A percentile compares a stretch with the other conserved stretches of the same genome.
Evolutionary conservation across 2,329 filamentous ascomycete species (phyloP).

Genomic region (Seiridium cupressi): DNA sequence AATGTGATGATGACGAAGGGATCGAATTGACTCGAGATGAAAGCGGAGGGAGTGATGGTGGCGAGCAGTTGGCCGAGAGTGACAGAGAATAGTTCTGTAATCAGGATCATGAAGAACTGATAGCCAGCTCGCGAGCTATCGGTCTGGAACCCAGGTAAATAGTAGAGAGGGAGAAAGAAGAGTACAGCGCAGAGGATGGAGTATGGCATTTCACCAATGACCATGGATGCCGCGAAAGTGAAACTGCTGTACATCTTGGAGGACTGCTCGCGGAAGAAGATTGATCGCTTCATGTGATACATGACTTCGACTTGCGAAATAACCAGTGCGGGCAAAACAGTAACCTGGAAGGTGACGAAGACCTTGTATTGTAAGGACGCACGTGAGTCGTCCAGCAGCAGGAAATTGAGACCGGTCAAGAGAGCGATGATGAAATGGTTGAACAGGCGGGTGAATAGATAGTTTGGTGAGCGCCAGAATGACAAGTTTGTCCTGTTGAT

Average conservation of each 20-base stretch:
- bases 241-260: constrained; percentile 83
- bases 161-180: constrained; percentile 85
- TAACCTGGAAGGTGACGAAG: constrained; percentile 89
- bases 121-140: constrained; percentile 70
- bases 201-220: constrained; percentile 85
- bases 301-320: constrained; percentile 82
- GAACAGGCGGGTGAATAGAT: constrained; percentile 84
- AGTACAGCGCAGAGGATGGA: constrained; percentile 73
- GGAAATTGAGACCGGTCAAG: constrained; percentile 75
- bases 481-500: constrained; percentile 70
- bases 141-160: constrained; percentile 71
- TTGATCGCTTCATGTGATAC: constrained; percentile 75
- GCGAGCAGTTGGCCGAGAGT: constrained; percentile 76
- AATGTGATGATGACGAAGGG: constrained; percentile 83
- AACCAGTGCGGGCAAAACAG: constrained; percentile 79
- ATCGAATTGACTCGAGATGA: constrained; percentile 77
- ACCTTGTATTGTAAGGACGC: constrained; percentile 79
- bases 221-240: constrained; percentile 74
- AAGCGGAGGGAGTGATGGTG: constrained; percentile 73
- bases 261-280: constrained; percentile 83
- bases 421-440: constrained; percentile 78
- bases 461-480: constrained; percentile 86
- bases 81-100: constrained; percentile 82
- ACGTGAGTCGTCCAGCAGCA: constrained; percentile 74
- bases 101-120: constrained; percentile 81